Percentiles rank a stretch among this genome's conserved stretches.
Conservation (phyloP, 2,329 filamentous ascomycete species). For the Camillea tinctor region DNA sequence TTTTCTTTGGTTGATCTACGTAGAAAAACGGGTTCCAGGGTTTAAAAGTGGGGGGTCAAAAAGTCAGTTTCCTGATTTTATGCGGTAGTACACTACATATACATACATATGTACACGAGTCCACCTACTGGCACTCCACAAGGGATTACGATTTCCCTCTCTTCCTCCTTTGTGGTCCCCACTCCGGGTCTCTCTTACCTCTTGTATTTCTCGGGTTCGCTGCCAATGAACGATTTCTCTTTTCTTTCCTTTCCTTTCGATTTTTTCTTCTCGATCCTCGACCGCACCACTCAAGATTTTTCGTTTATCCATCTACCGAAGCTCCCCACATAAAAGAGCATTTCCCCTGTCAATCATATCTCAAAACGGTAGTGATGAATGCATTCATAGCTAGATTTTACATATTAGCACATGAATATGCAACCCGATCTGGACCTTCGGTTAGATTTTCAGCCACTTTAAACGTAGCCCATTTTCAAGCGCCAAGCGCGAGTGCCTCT, state of each 20-base stretch:
- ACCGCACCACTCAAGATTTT: not conserved
- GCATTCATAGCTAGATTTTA: not conserved
- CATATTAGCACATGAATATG: not conserved
- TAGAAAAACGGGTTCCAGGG: too few species aligned
- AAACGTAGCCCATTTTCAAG: not conserved
- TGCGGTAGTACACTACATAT: too few species aligned
- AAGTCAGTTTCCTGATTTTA: too few species aligned
- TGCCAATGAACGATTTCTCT: not conserved
- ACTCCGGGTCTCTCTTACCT: not conserved
- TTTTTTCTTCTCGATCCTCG: not conserved
- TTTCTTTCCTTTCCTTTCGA: not conserved
- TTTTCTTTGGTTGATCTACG: too few species aligned
- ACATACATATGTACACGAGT: too few species aligned
- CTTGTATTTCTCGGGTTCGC: not conserved
- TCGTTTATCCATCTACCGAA: not conserved
- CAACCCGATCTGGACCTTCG: not conserved
- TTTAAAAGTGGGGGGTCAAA: too few species aligned
- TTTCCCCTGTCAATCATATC: not conserved
- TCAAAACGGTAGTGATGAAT: not conserved
- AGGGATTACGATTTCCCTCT: too few species aligned
- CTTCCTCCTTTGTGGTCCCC: not conserved
- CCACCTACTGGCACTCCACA: too few species aligned
- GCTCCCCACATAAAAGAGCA: not conserved
- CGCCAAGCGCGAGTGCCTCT: not conserved
- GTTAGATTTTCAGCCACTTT: not conserved